Evolutionary conservation across 306 rosid species (phyloP), one percentile per base, ranked within the genome.

Genomic region (Purshia tridentata): DNA sequence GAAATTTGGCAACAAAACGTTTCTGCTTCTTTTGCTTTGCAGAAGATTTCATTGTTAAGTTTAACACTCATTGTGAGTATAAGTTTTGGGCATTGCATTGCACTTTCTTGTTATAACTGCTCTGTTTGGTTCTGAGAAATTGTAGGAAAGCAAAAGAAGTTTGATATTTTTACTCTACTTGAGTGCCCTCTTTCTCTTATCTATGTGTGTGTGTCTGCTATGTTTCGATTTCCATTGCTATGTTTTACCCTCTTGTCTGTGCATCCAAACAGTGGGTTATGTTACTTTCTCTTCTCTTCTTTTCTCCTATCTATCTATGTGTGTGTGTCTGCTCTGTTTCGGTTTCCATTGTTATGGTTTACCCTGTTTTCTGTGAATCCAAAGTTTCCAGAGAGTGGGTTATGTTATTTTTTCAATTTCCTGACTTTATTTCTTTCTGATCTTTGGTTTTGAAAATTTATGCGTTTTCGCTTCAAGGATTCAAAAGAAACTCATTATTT

Each of bases 41-140:
- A n/a, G 66, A 5, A 5, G 5, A 48, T 67, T 56, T 19, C 13
- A 49, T 9, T 8, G 60, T 58, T 11, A 16, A 2, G 37, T 37
- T 59, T 7, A 22, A 20, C 61, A 58, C 0, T 14, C 35, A 6
- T 6, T 37, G 46, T 35, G 47, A 1, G 29, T 16, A 45, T 51
- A 0, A 29, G 35, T 35, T 45, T 12, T 10, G 51, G 22, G 55
- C 23, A 8, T 29, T 65, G 61, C 22, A 64, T 45, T 66, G 69
- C 56, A 6, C 8, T 72, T 18, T n/a, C 29, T 9, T 35, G 45
- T 18, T 14, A 50, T 35, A 60, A 61, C 51, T 19, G 19, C 13
- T 59, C 40, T 61, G 76, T 44, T 61, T 20, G 54, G 56, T 68
- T 62, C 62, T 45, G 19, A 70, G 69, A 12, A 71, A 63, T 20